Evolutionary conservation across 225 moss, liverwort and hornwort species (phyloP).

Genomic region (Polytrichum commune): DNA sequence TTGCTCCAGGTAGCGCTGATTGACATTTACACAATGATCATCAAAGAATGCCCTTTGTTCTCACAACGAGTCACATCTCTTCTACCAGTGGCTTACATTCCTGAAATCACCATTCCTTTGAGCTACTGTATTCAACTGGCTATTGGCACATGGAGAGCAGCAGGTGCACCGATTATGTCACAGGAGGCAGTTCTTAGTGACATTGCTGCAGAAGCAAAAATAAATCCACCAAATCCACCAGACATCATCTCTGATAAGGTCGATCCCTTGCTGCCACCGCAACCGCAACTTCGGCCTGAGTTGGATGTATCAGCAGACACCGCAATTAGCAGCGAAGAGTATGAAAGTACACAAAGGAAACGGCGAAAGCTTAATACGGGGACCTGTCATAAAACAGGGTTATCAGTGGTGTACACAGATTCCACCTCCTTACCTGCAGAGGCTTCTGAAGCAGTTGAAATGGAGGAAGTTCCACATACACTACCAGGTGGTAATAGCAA

Average conservation of each 20-base stretch:
- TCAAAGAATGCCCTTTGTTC: constrained; percentile 82
- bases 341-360: constrained; percentile 49
- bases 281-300: constrained; percentile 12
- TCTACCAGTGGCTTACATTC: constrained; percentile 67
- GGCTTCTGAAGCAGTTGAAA: constrained; percentile 30
- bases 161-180: constrained; percentile 12
- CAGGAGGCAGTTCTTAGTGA: constrained; percentile 18
- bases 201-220: constrained; percentile 8
- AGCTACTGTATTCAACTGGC: constrained; percentile 66
- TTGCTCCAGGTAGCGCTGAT: constrained; percentile 71
- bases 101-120: constrained; percentile 54
- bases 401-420: constrained; percentile 9
- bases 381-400: constrained; percentile 19
- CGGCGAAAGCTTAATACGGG: constrained; percentile 48
- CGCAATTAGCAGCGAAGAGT: constrained; percentile 38
- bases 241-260: constrained; percentile 11
- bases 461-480: constrained; percentile 25
- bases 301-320: constrained; percentile 32
- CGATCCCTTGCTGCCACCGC: constrained; percentile 11
- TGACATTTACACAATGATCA: constrained; percentile 65
- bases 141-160: constrained; percentile 39
- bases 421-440: constrained; percentile 2
- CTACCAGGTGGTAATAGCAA: constrained; percentile 19
- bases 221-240: constrained; percentile 19
- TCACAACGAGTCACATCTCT: constrained; percentile 54